Evolutionary conservation across 1,284 basidiomycete species (phyloP).

Genomic region (Takashimella tepidaria): DNA sequence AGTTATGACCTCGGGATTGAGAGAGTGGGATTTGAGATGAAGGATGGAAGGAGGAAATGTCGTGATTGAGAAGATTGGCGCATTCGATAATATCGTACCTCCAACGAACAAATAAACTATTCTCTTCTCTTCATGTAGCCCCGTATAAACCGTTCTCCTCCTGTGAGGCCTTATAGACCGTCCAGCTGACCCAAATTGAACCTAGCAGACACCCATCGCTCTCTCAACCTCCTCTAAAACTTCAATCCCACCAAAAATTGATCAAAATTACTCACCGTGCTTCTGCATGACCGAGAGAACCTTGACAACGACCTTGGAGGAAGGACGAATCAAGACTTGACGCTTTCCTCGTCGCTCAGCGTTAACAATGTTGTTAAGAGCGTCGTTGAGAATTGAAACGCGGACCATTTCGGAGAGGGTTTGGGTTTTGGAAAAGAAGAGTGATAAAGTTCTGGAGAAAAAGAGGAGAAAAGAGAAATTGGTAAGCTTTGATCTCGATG

Average conservation of each 20-base stretch:
- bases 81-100: too few relatives aligned
- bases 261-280: constrained; percentile 65
- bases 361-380: constrained; percentile 90
- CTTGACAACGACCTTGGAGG: constrained; percentile 93
- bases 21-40: constrained; percentile 50
- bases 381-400: constrained; percentile 54
- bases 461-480: constrained; percentile 43
- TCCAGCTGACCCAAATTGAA: too few relatives aligned
- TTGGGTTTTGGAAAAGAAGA: constrained; percentile 15
- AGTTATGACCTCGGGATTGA: constrained; percentile 49
- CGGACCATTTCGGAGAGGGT: constrained; percentile 44
- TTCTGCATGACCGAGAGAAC: constrained; percentile 96
- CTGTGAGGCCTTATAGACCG: too few relatives aligned
- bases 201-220: too few relatives aligned
- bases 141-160: too few relatives aligned
- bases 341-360: constrained; percentile 97
- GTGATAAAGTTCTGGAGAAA: background rate
- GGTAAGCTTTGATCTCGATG: constrained; percentile 47
- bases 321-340: constrained; percentile 91
- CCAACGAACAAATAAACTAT: too few relatives aligned
- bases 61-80: too few relatives aligned
- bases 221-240: background rate
- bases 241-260: background rate
- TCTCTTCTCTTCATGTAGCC: too few relatives aligned
- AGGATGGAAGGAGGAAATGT: constrained; percentile 52